Base-by-base conservation (phyloP, 2,329 filamentous ascomycete species). In the Acarospora socialis region DNA sequence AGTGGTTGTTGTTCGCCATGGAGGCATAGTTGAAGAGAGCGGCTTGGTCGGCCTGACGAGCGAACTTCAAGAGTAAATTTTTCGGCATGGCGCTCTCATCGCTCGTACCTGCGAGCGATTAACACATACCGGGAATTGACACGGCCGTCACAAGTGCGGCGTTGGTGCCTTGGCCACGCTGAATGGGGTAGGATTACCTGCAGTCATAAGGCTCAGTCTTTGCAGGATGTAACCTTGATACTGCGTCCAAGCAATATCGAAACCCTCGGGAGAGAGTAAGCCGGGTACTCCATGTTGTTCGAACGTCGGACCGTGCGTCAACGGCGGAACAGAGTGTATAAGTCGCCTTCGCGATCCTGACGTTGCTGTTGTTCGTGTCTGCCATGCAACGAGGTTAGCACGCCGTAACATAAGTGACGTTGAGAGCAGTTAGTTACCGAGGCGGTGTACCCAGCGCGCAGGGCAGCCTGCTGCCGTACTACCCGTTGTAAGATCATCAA, bases 21-120 rank as follows among this genome's bases (percentile, higher is more conserved):
- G 82, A 92, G 55, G 90, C 90, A 55, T 92, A 73, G 70, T 95
- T 98, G 74, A 98, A 98, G 53, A 78, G 64, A 46, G 77, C 67
- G 24, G 90, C 90, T 41, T 70, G 66, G 44, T 67, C 66, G 26
- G 87, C 78, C 49, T 90, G 72, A 55, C 84, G 82, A 38, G 87
- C 81, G 37, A 77, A 77, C 49, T 73, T 65, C 49, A 87, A 65
- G 50, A 81, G 59, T 50, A 93, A 74, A 28, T 73, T 63, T 56
- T 80, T 75, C 39, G 73, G 56, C 30, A 67, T 60, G 43, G 67
- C 60, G 52, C 71, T 59, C 43, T 76, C 76, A 48, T 70, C 67
- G 12, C 36, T 35, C 7, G 37, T 42, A 20, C 32, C 43, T 46
- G 31, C 17, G 13, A 26, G 20, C 17, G 16, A 21, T 26, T 32